Conservation (phyloP, 805 yeast species). For the Komagataella pastoris region DNA sequence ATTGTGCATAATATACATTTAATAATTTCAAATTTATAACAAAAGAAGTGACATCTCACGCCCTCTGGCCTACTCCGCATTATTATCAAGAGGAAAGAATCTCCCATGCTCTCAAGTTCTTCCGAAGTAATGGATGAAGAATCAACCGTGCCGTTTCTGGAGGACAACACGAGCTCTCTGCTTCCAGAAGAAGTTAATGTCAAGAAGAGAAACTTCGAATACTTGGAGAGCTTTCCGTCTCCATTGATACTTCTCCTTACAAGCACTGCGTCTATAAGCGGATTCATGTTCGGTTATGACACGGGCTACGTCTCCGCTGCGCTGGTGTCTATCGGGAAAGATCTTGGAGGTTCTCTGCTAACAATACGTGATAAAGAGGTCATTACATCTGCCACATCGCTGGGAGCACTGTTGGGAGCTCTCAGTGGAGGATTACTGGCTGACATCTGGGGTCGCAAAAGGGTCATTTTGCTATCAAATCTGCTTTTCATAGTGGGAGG, state of each 20-base stretch:
- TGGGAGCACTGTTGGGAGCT: conserved; percentile 41
- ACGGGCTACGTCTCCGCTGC: conserved; percentile 49
- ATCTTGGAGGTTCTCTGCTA: conserved; percentile 23
- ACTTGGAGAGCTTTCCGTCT: conserved; percentile 15
- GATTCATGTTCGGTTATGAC: conserved; percentile 50
- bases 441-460: conserved; percentile 32
- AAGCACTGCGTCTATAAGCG: conserved; percentile 37
- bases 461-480: conserved; percentile 31
- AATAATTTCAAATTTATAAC: background rate
- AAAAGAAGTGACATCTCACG: background rate
- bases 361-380: conserved; percentile 33
- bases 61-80: background rate
- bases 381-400: conserved; percentile 41
- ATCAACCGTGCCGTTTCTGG: background rate
- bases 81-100: background rate
- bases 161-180: background rate
- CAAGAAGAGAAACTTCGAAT: background rate
- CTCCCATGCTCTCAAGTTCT: background rate
- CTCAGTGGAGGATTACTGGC: conserved; percentile 34
- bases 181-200: background rate
- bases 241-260: conserved; percentile 29
- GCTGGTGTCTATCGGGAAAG: conserved; percentile 36
- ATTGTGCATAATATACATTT: background rate
- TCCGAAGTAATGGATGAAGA: background rate
- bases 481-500: conserved; percentile 30